Base-by-base conservation (phyloP, 1,284 basidiomycete species). In the Trametes versicolor region DNA sequence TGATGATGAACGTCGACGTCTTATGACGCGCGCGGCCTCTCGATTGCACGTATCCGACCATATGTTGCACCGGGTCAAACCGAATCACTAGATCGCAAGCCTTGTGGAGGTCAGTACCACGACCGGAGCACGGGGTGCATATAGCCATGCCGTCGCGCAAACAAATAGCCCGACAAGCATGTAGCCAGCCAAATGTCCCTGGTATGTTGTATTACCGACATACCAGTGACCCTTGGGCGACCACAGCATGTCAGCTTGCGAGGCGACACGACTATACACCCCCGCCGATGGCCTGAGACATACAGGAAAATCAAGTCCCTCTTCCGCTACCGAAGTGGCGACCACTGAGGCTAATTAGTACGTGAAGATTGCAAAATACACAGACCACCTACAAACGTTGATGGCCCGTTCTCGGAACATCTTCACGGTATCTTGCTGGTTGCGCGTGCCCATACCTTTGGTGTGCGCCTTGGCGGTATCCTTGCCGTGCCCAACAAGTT, bases 281-380 rank as follows among this genome's bases (percentile, higher is more conserved):
- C 71, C 63, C 43, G 47, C 13, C 19, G 56, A 48, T 19, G 58
- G 29, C 36, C 43, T 63, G 17, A 5, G 60, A 70, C 83, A 58
- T 73, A 91, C 90, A 15, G 89, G 91, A 77, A 96, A 94, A 76
- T 96, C 93, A 29, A 96, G 83, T 0, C 94, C 94, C 79, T 96
- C 94, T 78, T 96, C 94, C 0, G 93, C 94, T 7, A 96, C 93
- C 9, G 89, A 89, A 0, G 94, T 96, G 4, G 93, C 91, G 65
- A 96, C 82, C 32, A 96, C 91, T 93, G 49, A 27, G 9, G 13
- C 6, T 41, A 21, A 36, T 50, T 21, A 55, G 59, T 15, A 49
- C 23, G 9, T 50, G 2, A n/a, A 13, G 12, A 13, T 10, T 0
- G 2, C 34, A 9, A 34, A 10, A 41, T 39, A 23, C 27, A 25